These are phyloP conservation scores for Sporopachydermia quercuum DNA, from an alignment of 805 yeast genomes.

Conservation along the genomic window DNA sequence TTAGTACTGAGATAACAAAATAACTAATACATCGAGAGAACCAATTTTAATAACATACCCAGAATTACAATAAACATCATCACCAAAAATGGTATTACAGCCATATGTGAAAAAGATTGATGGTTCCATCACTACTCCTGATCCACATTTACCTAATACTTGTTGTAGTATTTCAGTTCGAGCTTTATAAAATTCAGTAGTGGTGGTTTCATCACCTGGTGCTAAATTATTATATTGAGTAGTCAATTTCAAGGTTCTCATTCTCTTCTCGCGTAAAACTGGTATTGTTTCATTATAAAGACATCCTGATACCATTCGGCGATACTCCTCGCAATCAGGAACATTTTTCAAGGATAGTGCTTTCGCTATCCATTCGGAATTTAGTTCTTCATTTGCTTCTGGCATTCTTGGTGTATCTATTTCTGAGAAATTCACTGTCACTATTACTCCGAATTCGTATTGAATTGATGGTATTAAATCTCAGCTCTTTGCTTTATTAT, in stretches of 20 bases:
- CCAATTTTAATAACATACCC: constrained; percentile 20
- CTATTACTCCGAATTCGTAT: no score
- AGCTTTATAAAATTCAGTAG: constrained; percentile 20
- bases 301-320: constrained; percentile 1
- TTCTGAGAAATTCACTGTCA: no score
- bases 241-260: constrained; percentile 8
- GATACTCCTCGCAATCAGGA: not conserved
- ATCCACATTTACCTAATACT: constrained; percentile 35
- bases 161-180: constrained; percentile 22
- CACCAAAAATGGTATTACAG: constrained; percentile 40
- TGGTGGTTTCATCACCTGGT: constrained; percentile 14
- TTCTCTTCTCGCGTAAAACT: not conserved
- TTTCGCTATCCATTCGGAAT: not conserved
- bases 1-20: not conserved
- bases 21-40: not conserved
- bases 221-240: constrained; percentile 15
- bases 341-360: not conserved
- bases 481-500: no score
- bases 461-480: no score
- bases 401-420: no score
- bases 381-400: not conserved
- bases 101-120: constrained; percentile 59
- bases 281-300: not conserved
- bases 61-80: constrained; percentile 45
- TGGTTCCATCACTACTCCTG: constrained; percentile 31